phyloP scores from a whole-genome alignment of 768 basidiomycete species.

The Cubamyces lactineus region DNA sequence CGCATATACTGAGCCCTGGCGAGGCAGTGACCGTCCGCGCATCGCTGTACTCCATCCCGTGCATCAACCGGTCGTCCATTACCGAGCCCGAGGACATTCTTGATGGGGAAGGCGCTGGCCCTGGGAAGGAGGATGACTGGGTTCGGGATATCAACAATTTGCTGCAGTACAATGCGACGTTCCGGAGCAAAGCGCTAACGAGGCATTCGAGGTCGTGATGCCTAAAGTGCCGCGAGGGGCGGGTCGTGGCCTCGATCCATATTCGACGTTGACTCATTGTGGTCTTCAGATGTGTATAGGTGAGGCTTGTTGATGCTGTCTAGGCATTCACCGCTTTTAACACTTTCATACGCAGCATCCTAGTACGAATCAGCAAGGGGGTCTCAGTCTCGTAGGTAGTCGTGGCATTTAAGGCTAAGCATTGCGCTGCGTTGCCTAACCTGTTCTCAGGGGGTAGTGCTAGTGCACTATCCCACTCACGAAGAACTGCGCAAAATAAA shows the following conservation, averaged over 20 bases:
- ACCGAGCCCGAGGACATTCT: conserved; percentile 43
- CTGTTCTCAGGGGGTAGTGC: too few relatives aligned
- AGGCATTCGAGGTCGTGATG: conserved; percentile 66
- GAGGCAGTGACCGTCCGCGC: conserved; percentile 86
- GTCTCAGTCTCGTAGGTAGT: too few relatives aligned
- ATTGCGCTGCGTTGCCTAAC: too few relatives aligned
- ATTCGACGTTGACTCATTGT: too few relatives aligned
- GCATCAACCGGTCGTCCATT: conserved; percentile 86
- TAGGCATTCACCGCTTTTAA: too few relatives aligned
- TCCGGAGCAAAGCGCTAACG: conserved; percentile 85
- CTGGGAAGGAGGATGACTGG: conserved; percentile 91
- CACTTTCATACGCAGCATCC: too few relatives aligned
- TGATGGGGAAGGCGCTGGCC: conserved; percentile 62
- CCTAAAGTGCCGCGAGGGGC: not conserved
- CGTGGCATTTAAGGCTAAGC: too few relatives aligned
- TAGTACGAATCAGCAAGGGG: too few relatives aligned
- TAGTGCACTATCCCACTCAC: too few relatives aligned
- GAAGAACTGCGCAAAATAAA: too few relatives aligned
- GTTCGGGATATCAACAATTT: conserved; percentile 96
- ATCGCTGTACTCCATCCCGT: conserved; percentile 90
- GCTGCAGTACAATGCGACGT: conserved; percentile 93
- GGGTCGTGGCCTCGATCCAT: not conserved
- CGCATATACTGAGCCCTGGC: conserved; percentile 79
- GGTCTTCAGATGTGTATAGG: too few relatives aligned
- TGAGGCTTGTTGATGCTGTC: too few relatives aligned